Conservation (phyloP, 768 basidiomycete species). For the Boletellus emodensis region DNA sequence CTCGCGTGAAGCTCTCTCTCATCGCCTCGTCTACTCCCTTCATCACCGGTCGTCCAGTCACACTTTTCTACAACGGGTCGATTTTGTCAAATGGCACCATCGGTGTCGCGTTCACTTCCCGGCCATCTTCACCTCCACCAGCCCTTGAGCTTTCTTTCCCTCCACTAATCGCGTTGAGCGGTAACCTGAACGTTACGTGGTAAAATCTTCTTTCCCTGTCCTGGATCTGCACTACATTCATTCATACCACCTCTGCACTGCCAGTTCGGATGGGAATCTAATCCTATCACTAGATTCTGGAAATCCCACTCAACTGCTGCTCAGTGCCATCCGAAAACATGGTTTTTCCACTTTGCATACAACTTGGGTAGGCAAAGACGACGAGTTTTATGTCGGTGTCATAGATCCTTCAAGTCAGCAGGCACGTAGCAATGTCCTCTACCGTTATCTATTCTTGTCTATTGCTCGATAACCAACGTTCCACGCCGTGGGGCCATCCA, state of each 20-base stretch:
- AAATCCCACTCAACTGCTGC: conserved; percentile 61
- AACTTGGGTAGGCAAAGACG: conserved; percentile 42
- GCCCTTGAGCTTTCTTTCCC: conserved; percentile 29
- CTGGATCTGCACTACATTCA: neutral
- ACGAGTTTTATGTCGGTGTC: conserved; percentile 56
- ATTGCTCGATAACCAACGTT: neutral
- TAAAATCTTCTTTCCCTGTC: conserved; percentile 20
- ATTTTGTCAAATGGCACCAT: conserved; percentile 65
- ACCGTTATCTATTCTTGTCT: neutral
- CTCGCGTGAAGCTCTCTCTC: conserved; percentile 51
- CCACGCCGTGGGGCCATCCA: conserved; percentile 14
- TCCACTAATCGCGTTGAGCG: conserved; percentile 43
- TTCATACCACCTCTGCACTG: neutral
- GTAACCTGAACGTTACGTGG: conserved; percentile 50
- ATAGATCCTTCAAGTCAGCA: conserved; percentile 16
- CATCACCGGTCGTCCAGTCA: conserved; percentile 69
- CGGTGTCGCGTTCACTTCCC: conserved; percentile 49
- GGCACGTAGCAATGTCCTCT: neutral
- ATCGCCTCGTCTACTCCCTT: conserved; percentile 76
- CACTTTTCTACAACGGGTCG: conserved; percentile 55
- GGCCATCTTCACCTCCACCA: conserved; percentile 7
- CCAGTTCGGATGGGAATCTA: conserved; percentile 67
- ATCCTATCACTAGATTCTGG: conserved; percentile 50
- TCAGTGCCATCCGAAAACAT: conserved; percentile 45
- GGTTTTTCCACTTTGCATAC: conserved; percentile 25